Base-by-base conservation (phyloP, 1,284 basidiomycete species). In the Chalciporus sp. region DNA sequence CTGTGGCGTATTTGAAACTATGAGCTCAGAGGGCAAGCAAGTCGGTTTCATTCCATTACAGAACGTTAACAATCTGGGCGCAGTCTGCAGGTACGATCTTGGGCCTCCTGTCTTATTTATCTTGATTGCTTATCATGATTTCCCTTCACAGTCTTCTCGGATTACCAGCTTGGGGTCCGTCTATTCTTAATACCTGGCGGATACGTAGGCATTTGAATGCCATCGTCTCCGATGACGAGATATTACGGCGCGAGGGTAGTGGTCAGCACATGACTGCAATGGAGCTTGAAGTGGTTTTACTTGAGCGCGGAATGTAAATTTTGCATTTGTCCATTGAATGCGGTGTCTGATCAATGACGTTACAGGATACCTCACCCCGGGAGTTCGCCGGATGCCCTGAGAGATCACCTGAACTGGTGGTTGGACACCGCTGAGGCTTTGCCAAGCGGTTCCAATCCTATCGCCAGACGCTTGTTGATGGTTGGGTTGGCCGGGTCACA, bases 271-370 rank as follows among this genome's bases (percentile, higher is more conserved):
- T 92, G 33, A 80, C 80, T 5, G 65, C 74, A 14, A 71, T 72
- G 3, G 85, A 86, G 55, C 70, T 91, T 5, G 72, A 75, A 26
- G 80, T 85, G 50, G 85, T 86, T 7, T 74, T 92, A 19, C 75
- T 81, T 53, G 88, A 90, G 66, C 84, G 89, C 55, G 90, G 86
- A 61, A 79, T 91, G 90, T 91, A 66, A 69, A 86, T 53, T 20
- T 0, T 47, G 23, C n/a, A 31, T 14, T 42, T 27, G 8, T 1
- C 40, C 6, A 12, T 42, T 17, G 8, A 2, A 7, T 19, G 20
- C 8, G 26, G 28, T n/a, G 8, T 12, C n/a, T 8, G 7, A 35
- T 11, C 10, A n/a, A 41, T 48, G 20, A 52, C 26, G 12, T 33
- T 45, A 14, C 33, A 67, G 65, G 65, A 64, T 67, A 57, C 60